These are phyloP conservation scores for Ophiostoma himal-ulmi DNA, from an alignment of 2,329 filamentous ascomycete species.

Conservation along the genomic window DNA sequence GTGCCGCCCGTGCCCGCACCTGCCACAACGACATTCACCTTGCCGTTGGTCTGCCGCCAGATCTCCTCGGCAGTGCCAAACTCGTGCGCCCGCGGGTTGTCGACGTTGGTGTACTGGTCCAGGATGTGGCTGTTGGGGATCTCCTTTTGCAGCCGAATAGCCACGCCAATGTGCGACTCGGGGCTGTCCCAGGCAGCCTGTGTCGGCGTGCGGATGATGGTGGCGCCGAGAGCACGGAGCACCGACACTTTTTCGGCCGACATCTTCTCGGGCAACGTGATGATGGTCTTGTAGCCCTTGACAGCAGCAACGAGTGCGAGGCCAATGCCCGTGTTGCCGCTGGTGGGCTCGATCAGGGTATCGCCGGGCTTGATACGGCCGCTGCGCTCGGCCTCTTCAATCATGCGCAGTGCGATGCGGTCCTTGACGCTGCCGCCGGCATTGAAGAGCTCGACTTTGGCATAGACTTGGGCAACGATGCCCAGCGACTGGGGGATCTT, in stretches of 20 bases:
- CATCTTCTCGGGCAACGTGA: constrained; percentile 99
- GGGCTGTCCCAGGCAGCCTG: constrained; percentile 91
- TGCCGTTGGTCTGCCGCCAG: constrained; percentile 81
- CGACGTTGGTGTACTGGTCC: constrained; percentile 86
- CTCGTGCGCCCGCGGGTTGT: constrained; percentile 94
- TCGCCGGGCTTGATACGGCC: constrained; percentile 96
- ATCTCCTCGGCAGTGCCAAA: constrained; percentile 93
- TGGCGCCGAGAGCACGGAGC: constrained; percentile 84
- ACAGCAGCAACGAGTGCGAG: constrained; percentile 89
- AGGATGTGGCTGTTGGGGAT: constrained; percentile 95
- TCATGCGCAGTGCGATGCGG: constrained; percentile 92
- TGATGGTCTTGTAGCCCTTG: constrained; percentile 97
- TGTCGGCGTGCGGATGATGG: constrained; percentile 95
- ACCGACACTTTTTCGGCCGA: constrained; percentile 93
- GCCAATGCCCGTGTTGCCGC: constrained; percentile 96
- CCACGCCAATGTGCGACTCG: constrained; percentile 95
- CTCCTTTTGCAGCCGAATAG: constrained; percentile 83
- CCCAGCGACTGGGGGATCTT: constrained; percentile 86
- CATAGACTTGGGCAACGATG: constrained; percentile 82
- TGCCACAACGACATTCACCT: constrained; percentile 76
- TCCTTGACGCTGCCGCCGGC: constrained; percentile 92
- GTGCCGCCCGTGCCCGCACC: constrained; percentile 95
- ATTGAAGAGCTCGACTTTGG: constrained; percentile 89
- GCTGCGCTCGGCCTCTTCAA: constrained; percentile 85
- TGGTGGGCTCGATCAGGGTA: constrained; percentile 95